Evolutionary conservation across 495 filamentous ascomycete genomes (phyloP), one percentile per base, ranked within the genome.

Genomic region (Aspergillus asperescens): DNA sequence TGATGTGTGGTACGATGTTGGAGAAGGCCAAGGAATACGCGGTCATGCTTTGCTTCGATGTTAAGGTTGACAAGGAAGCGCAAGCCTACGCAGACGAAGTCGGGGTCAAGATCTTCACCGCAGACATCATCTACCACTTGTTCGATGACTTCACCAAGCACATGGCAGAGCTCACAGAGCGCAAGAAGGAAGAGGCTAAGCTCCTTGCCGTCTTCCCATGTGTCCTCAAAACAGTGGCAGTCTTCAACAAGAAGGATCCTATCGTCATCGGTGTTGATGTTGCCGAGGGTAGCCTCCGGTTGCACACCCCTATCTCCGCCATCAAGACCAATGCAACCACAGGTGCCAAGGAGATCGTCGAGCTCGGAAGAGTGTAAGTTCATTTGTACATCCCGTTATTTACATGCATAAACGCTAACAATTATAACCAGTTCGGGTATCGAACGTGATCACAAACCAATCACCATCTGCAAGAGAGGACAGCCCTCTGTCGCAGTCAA

Each of bases 41-140:
- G 20, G 90, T 97, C 67, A 99, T 99, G 94, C 85, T 99, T 16
- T 97, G 94, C 67, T 99, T 99, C 77, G 94, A 99, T 65, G 94
- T 99, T 68, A 96, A 96, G 75, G 87, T 99, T 19, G 94, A 99
- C 70, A 96, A 95, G 69, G 94, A 99, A 62, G 94, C 94, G 1
- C 80, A 85, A 60, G 78, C 78, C 12, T 96, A 97, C 59, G 94
- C 94, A 34, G 88, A 95, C 8, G 90, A 96, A 48, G 82, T 95
- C 32, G 92, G 92, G 25, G 88, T 99, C 66, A 99, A 96, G 79
- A 89, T 99, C 62, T 97, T 97, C 76, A 95, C 89, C 0, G 94
- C 94, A 5, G 90, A 99, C 60, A 99, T 99, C 61, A 99, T 99
- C 56, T 99, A 99, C 66, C 94, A 99, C 66, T 76, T 99, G 47